Evolutionary conservation across 176 grass and related monocot species (phyloP).

Genomic region (Tuctoria greenei): DNA sequence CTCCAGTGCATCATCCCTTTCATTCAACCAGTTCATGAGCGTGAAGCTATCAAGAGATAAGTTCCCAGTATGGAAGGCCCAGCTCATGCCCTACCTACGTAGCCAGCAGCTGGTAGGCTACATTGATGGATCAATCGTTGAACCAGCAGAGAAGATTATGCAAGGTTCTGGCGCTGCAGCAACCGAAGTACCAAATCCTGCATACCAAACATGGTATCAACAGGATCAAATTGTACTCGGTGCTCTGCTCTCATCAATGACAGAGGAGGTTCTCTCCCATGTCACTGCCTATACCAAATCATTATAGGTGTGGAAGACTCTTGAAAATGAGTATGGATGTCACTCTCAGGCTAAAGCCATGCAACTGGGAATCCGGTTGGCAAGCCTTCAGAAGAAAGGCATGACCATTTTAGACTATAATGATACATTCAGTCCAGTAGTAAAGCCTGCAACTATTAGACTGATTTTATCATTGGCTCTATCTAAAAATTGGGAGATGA

Average conservation of each 20-base stretch:
- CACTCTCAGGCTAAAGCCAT: background rate
- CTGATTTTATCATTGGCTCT: background rate
- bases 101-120: background rate
- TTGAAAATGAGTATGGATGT: background rate
- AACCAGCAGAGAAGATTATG: rapidly evolving
- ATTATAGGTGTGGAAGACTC: background rate
- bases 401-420: background rate
- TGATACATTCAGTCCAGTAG: background rate
- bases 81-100: background rate
- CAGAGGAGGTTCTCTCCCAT: background rate
- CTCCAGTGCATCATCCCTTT: background rate
- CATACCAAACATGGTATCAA: background rate
- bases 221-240: background rate
- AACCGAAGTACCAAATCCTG: background rate
- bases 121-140: background rate
- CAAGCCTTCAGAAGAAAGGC: background rate
- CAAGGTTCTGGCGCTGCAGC: too few relatives aligned
- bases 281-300: background rate
- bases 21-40: background rate
- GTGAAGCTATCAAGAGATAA: background rate
- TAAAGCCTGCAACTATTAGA: background rate
- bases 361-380: background rate
- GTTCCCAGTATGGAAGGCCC: background rate
- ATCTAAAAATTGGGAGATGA: background rate
- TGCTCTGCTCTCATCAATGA: background rate